A percentile compares a stretch with the other conserved stretches of the same genome.
Conservation (phyloP, 352 stramenopile species). For the Pythium folliculosum region DNA sequence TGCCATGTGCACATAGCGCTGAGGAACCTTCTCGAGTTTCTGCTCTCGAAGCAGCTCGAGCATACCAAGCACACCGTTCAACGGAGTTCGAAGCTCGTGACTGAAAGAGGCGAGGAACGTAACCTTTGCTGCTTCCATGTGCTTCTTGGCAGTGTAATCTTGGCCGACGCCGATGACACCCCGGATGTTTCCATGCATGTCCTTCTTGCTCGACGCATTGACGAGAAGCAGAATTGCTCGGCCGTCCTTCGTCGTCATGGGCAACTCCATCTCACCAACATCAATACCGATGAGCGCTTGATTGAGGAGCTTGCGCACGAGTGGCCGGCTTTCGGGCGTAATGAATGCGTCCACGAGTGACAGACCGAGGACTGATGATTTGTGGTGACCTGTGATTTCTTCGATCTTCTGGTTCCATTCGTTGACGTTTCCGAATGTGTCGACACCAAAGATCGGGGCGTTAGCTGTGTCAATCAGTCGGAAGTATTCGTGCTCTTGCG, state of each 20-base stretch:
- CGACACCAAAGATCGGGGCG: constrained; percentile 84
- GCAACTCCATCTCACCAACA: constrained; percentile 88
- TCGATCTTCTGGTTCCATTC: constrained; percentile 90
- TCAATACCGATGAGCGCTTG: constrained; percentile 83
- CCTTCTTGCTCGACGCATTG: constrained; percentile 87
- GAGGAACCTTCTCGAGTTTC: constrained; percentile 57
- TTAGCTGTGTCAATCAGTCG: constrained; percentile 78
- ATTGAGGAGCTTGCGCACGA: constrained; percentile 75
- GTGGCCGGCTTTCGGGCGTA: constrained; percentile 61
- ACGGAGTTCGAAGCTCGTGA: constrained; percentile 77
- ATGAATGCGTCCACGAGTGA: constrained; percentile 84
- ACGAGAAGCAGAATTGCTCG: constrained; percentile 71
- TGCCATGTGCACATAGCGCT: constrained; percentile 85
- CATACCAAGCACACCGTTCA: constrained; percentile 87
- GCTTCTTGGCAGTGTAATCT: constrained; percentile 90
- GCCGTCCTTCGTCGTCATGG: constrained; percentile 79
- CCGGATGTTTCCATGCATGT: constrained; percentile 91
- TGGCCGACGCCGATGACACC: constrained; percentile 92
- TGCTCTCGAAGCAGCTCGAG: constrained; percentile 80
- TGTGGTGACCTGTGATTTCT: constrained; percentile 81
- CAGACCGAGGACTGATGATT: constrained; percentile 63
- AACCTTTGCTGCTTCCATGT: constrained; percentile 86
- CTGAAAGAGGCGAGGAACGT: constrained; percentile 89
- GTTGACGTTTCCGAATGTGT: constrained; percentile 83
- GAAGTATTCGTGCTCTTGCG: constrained; percentile 73